Base-by-base conservation (phyloP, 495 filamentous ascomycete genomes). In the Aspergillus nidulans region DNA sequence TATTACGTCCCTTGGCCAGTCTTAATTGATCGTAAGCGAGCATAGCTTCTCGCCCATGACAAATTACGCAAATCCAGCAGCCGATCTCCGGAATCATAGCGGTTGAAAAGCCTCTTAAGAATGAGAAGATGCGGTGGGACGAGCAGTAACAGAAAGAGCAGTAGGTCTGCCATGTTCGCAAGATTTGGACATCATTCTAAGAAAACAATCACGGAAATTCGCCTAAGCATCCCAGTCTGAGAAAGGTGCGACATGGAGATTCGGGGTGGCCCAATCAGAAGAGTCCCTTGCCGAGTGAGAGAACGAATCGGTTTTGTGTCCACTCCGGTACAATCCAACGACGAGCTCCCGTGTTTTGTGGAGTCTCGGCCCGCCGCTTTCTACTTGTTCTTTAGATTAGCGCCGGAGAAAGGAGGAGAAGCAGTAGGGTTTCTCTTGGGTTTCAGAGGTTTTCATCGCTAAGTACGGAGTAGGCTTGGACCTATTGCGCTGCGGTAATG, bases 141-240 rank as follows among this genome's bases (percentile, higher is more conserved):
- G 30, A 28, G 15, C 16, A 41, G 18, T 39, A 23, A 21, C 32
- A 28, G 13, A 25, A n/a, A 49, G 2, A 39, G 23, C 34, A 20
- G 44, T 19, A 24, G 43, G 18, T 10, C 28, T 48, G 25, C 9
- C 28, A 49, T 18, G 6, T n/a, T n/a, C n/a, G n/a, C n/a, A 18
- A 36, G 43, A 44, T 16, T 23, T 32, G n/a, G 41, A 46, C 41
- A 43, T 46, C 18, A 46, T 36, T 39, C n/a, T 7, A 18, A 19
- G 38, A 52, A 39, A 52, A 19, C 28, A 47, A 30, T 21, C 26
- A 34, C 1, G 46, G 50, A 51, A 41, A 32, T 65, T 73, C 72
- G 72, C 70, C 62, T 73, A 75, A 68, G 64, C 56, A 68, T 75
- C 70, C 72, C 70, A 61, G 66, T 71, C 68, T 68, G 45, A 73